Evolutionary conservation across 345 rosid genomes (phyloP), one percentile per base, ranked within the genome.

Genomic region (Abelmoschus esculentus): DNA sequence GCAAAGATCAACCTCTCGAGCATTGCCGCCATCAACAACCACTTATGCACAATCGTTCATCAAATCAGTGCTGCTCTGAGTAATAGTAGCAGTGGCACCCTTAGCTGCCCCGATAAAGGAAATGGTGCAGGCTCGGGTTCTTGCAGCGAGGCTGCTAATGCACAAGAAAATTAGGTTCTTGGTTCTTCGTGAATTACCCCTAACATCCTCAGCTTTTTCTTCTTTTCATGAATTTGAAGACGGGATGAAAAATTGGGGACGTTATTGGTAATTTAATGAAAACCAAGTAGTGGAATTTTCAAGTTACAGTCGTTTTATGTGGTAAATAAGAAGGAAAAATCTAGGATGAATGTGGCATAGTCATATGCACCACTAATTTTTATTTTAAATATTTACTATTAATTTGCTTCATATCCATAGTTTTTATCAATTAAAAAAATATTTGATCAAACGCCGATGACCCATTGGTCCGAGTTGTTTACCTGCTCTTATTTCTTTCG

Each of bases 1-100:
- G 86, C 93, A 18, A 91, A 88, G 83, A 88, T 93, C 34, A 88
- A 80, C 73, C 83, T 91, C 64, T 89, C 96, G 1, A 83, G 83
- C 69, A 89, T 88, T 29, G 78, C 83, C 0, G 85, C 90, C 17
- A 81, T 93, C 70, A 91, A 87, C 71, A 82, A 75, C 79, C 91
- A 88, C 71, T 74, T 91, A 44, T 82, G 93, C 88, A 74, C 76
- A 78, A 85, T 86, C 5, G 86, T 93, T 26, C 75, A 82, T 64
- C 96, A 93, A 72, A 89, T 91, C 47, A 77, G 75, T 10, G 79
- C 87, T 8, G 90, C 87, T 50, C 84, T 93, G 6, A 58, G 71
- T 75, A 42, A 13, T 7, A 42, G 46, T 7, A 59, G 52, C 56
- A 6, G 68, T 31, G 2, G 31, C 40, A 10, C 34, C 53, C 38